These are phyloP conservation scores for Leucocoprinus leucothites DNA, from an alignment of 768 basidiomycete species.

Conservation along the genomic window DNA sequence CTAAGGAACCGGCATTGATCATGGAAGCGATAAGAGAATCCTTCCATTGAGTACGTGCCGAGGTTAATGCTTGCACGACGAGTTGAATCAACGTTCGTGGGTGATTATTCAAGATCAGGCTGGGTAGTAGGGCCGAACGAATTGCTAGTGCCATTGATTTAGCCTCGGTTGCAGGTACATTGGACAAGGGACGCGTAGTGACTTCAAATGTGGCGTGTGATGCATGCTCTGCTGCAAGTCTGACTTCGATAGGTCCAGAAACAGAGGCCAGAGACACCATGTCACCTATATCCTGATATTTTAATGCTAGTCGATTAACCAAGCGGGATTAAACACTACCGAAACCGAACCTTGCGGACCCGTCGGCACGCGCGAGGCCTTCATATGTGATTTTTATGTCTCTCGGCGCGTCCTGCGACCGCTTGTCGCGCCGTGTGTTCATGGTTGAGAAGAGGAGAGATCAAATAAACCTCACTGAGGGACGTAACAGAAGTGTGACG, in stretches of 20 bases:
- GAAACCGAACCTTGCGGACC: constrained; percentile 70
- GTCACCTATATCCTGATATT: constrained; percentile 22
- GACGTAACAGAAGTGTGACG: too few species aligned
- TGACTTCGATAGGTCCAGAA: constrained; percentile 79
- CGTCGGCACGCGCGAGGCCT: constrained; percentile 67
- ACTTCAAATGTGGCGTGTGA: constrained; percentile 77
- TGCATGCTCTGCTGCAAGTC: constrained; percentile 65
- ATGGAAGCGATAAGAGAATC: constrained; percentile 55
- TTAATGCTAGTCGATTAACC: constrained; percentile 10
- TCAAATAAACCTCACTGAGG: too few species aligned
- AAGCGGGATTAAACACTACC: constrained; percentile 32
- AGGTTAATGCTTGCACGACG: constrained; percentile 62
- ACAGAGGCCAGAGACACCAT: constrained; percentile 62
- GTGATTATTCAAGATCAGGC: constrained; percentile 61
- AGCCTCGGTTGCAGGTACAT: constrained; percentile 66
- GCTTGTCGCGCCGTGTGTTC: constrained; percentile 32
- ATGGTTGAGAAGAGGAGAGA: not conserved
- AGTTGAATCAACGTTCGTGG: constrained; percentile 77
- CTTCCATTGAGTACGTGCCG: constrained; percentile 23
- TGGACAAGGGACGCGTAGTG: constrained; percentile 62
- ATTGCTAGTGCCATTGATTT: constrained; percentile 56
- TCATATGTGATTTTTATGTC: constrained; percentile 48
- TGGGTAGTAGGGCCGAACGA: constrained; percentile 54
- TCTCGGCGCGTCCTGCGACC: constrained; percentile 31
- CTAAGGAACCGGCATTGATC: constrained; percentile 69